phyloP scores from a whole-genome alignment of 495 filamentous ascomycete genomes.

The Evernia prunastri region DNA sequence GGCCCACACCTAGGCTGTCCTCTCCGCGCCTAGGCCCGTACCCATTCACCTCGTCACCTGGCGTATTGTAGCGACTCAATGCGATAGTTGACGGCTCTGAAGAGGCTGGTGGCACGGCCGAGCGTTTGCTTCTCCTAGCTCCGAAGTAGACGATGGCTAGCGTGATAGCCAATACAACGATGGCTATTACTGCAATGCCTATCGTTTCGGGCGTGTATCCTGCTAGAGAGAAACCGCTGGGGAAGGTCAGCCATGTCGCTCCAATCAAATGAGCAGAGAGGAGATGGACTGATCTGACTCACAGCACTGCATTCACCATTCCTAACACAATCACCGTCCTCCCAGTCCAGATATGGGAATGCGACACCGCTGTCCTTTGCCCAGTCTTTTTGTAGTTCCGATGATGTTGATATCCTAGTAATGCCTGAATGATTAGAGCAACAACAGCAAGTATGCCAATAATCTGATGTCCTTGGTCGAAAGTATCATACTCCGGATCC shows the following conservation, averaged over 20 bases:
- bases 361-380: not conserved
- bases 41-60: not conserved
- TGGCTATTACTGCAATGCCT: not conserved
- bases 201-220: constrained; percentile 7
- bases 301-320: constrained; percentile 15
- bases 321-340: constrained; percentile 4
- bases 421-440: not conserved
- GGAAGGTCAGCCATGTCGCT: not conserved
- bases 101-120: not conserved
- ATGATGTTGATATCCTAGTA: constrained; percentile 4
- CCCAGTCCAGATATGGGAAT: constrained; percentile 6
- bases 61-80: constrained; percentile 1
- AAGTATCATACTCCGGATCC: constrained; percentile 10
- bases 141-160: constrained; percentile 1
- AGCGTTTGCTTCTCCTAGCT: not conserved
- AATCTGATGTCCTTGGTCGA: constrained; percentile 5
- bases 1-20: not conserved
- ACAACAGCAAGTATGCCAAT: constrained; percentile 4
- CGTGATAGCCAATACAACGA: constrained; percentile 1
- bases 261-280: not conserved
- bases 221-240: constrained; percentile 6
- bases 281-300: not conserved
- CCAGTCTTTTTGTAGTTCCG: constrained; percentile 6
- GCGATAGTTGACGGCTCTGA: not conserved
- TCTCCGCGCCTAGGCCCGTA: no score